Conservation (phyloP, 805 yeast species). For the Candida silvatica region DNA sequence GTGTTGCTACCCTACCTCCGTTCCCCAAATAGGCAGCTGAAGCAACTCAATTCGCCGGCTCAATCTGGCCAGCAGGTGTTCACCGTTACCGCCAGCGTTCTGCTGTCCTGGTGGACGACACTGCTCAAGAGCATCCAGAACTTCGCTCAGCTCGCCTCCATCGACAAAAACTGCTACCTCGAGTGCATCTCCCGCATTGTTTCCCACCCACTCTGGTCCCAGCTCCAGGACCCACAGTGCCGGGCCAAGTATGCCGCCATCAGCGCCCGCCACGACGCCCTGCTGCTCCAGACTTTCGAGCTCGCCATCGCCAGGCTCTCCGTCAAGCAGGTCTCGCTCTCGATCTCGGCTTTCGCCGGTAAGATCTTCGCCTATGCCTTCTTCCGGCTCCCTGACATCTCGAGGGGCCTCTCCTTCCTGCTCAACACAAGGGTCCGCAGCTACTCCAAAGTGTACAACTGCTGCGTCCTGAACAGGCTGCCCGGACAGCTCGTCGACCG, state of each 20-base stretch:
- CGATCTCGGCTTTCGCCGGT: slow-evolving; percentile 59
- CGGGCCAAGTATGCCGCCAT: slow-evolving; percentile 13
- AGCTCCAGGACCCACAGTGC: slow-evolving; percentile 6
- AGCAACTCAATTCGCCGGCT: too few species aligned
- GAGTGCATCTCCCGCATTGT: slow-evolving; percentile 47
- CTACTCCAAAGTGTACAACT: slow-evolving; percentile 24
- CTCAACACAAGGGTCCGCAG: slow-evolving; percentile 44
- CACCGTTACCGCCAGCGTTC: slow-evolving; percentile 3
- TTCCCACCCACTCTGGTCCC: slow-evolving; percentile 38
- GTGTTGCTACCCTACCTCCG: slow-evolving; percentile 34
- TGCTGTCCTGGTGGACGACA: slow-evolving; percentile 49
- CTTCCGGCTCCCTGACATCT: slow-evolving; percentile 44
- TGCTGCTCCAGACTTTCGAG: slow-evolving; percentile 44
- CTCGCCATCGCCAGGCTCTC: slow-evolving; percentile 40
- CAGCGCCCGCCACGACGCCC: slow-evolving; percentile 19
- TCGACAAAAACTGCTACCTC: slow-evolving; percentile 43
- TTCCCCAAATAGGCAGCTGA: too few species aligned
- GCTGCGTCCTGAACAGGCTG: slow-evolving; percentile 8
- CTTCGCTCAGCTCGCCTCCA: slow-evolving; percentile 28
- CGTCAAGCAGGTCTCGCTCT: slow-evolving; percentile 42
- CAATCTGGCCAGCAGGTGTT: slow-evolving; percentile 5
- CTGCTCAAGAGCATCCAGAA: slow-evolving; percentile 24
- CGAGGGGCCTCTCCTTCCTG: slow-evolving; percentile 47
- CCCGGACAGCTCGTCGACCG: neutral
- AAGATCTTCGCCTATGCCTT: slow-evolving; percentile 61